phyloP scores from a whole-genome alignment of 352 stramenopile genomes.

The Nothophytophthora sp. region DNA sequence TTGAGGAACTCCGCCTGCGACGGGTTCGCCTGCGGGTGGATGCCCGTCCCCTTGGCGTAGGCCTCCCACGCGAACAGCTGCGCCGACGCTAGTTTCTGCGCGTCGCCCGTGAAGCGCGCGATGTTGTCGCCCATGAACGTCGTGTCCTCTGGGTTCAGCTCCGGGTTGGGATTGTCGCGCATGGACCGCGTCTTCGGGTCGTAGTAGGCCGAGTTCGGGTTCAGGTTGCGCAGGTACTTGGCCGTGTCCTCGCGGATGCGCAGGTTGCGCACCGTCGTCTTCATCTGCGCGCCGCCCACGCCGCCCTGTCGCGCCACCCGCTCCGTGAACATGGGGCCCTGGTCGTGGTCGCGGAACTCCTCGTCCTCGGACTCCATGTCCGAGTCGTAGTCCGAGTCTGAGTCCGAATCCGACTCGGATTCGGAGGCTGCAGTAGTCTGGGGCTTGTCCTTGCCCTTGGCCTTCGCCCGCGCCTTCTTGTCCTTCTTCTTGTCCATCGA shows the following conservation, averaged over 20 bases:
- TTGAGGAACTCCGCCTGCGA: slow-evolving; percentile 96
- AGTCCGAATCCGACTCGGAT: slow-evolving; percentile 72
- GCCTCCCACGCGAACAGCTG: slow-evolving; percentile 97
- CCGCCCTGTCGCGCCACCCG: slow-evolving; percentile 95
- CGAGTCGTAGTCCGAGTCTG: slow-evolving; percentile 90
- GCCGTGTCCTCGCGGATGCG: slow-evolving; percentile 99
- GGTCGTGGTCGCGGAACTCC: slow-evolving; percentile 92
- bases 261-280: slow-evolving; percentile 96
- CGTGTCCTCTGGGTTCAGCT: slow-evolving; percentile 92
- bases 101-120: slow-evolving; percentile 91
- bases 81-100: slow-evolving; percentile 92
- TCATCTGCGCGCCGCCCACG: slow-evolving; percentile 98
- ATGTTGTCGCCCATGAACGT: slow-evolving; percentile 98
- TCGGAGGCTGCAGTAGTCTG: slow-evolving; percentile 3
- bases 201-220: slow-evolving; percentile 98
- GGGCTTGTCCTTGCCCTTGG: slow-evolving; percentile 17
- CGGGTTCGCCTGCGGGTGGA: slow-evolving; percentile 97
- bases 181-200: slow-evolving; percentile 99
- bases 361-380: slow-evolving; percentile 89
- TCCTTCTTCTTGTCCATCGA: slow-evolving; percentile 42
- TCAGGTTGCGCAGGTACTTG: slow-evolving; percentile 99
- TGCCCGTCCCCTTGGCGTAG: slow-evolving; percentile 88
- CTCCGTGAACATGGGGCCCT: slow-evolving; percentile 94
- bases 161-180: slow-evolving; percentile 97
- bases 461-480: slow-evolving; percentile 23